Conservation (phyloP, 768 basidiomycete species). For the Xerocomellus intermedius region DNA sequence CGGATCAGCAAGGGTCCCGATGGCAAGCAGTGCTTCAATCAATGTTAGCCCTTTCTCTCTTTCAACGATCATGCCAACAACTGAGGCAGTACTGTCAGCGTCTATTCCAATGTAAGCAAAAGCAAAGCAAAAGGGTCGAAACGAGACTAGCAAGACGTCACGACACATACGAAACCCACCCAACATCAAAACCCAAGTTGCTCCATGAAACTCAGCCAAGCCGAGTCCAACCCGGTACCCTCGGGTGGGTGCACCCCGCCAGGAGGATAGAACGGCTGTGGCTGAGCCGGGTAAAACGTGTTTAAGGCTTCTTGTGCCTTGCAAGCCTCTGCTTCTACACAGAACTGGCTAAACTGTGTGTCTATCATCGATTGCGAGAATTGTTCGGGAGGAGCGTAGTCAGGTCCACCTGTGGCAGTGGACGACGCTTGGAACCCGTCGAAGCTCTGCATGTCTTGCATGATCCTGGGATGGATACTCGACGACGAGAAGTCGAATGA, state of each 20-base stretch:
- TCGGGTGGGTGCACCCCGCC: constrained; percentile 6
- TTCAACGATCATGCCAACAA: no score
- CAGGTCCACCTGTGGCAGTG: constrained; percentile 21
- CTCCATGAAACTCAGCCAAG: constrained; percentile 68
- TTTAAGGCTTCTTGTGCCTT: constrained; percentile 14
- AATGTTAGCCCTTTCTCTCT: no score
- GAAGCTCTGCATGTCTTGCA: constrained; percentile 50
- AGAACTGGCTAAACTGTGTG: constrained; percentile 27
- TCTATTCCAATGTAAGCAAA: background rate
- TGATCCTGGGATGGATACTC: constrained; percentile 39
- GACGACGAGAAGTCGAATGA: constrained; percentile 5
- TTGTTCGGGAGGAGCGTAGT: constrained; percentile 28
- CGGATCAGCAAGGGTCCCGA: no score
- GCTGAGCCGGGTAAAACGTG: constrained; percentile 16
- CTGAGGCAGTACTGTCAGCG: no score
- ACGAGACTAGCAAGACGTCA: background rate
- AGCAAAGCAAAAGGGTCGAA: background rate
- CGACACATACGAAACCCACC: background rate
- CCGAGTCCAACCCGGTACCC: constrained; percentile 50
- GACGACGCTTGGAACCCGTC: constrained; percentile 34
- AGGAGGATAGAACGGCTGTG: constrained; percentile 5
- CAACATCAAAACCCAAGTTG: constrained; percentile 52
- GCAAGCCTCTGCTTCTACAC: constrained; percentile 14
- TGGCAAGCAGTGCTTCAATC: no score
- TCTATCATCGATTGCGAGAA: constrained; percentile 32